These are phyloP conservation scores for Boletus tylopilopsis DNA, from an alignment of 768 basidiomycete species.

Conservation along the genomic window DNA sequence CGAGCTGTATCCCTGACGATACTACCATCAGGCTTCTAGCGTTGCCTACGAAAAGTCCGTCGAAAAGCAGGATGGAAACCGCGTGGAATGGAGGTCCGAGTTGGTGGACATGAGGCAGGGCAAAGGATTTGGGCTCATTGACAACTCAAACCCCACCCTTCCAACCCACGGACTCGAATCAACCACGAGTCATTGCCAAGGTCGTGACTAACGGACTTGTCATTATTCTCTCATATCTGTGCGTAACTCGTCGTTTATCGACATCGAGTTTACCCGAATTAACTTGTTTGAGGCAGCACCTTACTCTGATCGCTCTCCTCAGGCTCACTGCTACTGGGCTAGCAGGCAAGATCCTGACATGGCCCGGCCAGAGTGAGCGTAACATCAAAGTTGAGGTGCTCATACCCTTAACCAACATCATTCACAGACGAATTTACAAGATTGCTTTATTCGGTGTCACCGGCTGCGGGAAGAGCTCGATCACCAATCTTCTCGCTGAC, in stretches of 20 bases:
- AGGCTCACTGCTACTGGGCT: neutral
- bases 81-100: constrained; percentile 4
- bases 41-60: neutral
- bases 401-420: constrained; percentile 1
- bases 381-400: neutral
- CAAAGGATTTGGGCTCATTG: constrained; percentile 1
- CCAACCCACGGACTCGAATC: neutral
- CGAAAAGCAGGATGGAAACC: constrained; percentile 14
- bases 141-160: neutral
- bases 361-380: constrained; percentile 15
- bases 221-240: constrained; percentile 1
- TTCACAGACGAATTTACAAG: constrained; percentile 19
- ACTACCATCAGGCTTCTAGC: neutral
- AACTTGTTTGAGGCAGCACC: neutral
- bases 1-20: neutral
- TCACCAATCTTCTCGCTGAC: constrained; percentile 29
- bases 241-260: constrained; percentile 1
- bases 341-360: too few relatives aligned
- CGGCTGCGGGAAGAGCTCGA: constrained; percentile 30
- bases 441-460: constrained; percentile 27
- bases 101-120: constrained; percentile 17
- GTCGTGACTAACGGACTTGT: neutral
- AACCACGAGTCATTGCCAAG: neutral
- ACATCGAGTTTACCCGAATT: neutral
- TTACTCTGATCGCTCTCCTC: neutral